phyloP scores from a whole-genome alignment of 2,329 filamentous ascomycete genomes.

The Fusarium subglutinans region DNA sequence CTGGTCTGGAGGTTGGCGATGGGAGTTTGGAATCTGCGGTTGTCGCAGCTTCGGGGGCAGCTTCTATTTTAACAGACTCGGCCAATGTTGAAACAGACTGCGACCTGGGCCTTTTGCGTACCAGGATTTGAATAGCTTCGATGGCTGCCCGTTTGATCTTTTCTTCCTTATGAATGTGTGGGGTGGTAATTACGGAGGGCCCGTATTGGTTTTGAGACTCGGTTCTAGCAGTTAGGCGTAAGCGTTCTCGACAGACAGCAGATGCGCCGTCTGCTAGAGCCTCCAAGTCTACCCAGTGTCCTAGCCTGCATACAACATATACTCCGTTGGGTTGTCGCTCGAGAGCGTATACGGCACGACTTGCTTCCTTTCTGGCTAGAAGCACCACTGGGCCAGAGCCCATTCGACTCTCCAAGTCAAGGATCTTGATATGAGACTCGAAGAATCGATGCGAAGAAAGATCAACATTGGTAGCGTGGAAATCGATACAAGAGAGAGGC shows the following conservation, averaged over 20 bases:
- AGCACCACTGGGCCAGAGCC: slow-evolving; percentile 65
- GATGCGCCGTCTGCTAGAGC: slow-evolving; percentile 62
- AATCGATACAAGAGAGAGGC: slow-evolving; percentile 69
- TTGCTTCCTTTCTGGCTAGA: slow-evolving; percentile 67
- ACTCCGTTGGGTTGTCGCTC: slow-evolving; percentile 70
- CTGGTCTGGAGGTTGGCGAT: slow-evolving; percentile 30
- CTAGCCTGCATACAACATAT: slow-evolving; percentile 75
- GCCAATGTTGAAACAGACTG: slow-evolving; percentile 53
- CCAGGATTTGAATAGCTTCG: slow-evolving; percentile 69
- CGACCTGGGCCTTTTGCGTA: slow-evolving; percentile 61
- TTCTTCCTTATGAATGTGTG: slow-evolving; percentile 58
- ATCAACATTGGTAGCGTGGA: slow-evolving; percentile 59
- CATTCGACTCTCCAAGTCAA: slow-evolving; percentile 71
- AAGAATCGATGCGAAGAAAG: slow-evolving; percentile 65
- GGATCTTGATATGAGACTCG: slow-evolving; percentile 68
- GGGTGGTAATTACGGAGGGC: slow-evolving; percentile 50
- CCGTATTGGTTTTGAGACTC: slow-evolving; percentile 34
- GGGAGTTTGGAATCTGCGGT: slow-evolving; percentile 30
- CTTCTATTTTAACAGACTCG: slow-evolving; percentile 34
- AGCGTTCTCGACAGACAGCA: slow-evolving; percentile 45
- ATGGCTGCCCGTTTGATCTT: slow-evolving; percentile 69
- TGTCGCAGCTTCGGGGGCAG: slow-evolving; percentile 20
- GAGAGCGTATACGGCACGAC: slow-evolving; percentile 66
- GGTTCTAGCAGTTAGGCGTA: slow-evolving; percentile 32
- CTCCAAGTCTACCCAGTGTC: slow-evolving; percentile 70